phyloP scores from a whole-genome alignment of 352 stramenopile genomes.

The Phytophthora syringae region DNA sequence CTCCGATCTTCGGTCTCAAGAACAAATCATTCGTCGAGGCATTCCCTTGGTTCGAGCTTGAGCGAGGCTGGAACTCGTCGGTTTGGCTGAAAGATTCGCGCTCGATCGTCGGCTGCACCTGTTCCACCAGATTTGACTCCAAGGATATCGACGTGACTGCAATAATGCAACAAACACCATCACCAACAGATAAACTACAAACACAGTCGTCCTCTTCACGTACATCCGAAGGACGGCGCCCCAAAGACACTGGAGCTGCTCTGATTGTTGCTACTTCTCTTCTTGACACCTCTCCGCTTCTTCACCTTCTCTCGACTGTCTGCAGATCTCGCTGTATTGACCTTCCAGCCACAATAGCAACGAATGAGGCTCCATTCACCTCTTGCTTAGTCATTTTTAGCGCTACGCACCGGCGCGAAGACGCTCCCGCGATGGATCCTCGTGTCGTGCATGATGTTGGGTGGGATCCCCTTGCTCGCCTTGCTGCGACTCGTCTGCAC shows the following conservation, averaged over 20 bases:
- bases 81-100: constrained; percentile 70
- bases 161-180: background rate
- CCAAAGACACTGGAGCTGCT: constrained; percentile 40
- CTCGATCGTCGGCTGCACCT: constrained; percentile 37
- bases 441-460: constrained; percentile 84
- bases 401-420: constrained; percentile 50
- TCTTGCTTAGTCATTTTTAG: background rate
- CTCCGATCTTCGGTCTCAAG: constrained; percentile 69
- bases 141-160: constrained; percentile 65
- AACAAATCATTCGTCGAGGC: constrained; percentile 55
- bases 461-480: constrained; percentile 34
- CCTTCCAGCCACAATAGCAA: constrained; percentile 1
- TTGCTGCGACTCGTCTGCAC: constrained; percentile 75
- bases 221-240: constrained; percentile 47
- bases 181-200: background rate
- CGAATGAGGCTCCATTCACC: background rate
- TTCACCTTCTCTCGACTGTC: constrained; percentile 42
- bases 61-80: constrained; percentile 62
- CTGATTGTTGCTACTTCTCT: constrained; percentile 32
- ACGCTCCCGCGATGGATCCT: constrained; percentile 68
- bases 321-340: constrained; percentile 19
- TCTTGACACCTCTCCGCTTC: constrained; percentile 37
- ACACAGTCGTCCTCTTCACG: background rate
- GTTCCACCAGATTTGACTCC: constrained; percentile 71
- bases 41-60: constrained; percentile 40